These are phyloP conservation scores for Cladophialophora exuberans DNA, from an alignment of 2,329 filamentous ascomycete species.

Conservation along the genomic window DNA sequence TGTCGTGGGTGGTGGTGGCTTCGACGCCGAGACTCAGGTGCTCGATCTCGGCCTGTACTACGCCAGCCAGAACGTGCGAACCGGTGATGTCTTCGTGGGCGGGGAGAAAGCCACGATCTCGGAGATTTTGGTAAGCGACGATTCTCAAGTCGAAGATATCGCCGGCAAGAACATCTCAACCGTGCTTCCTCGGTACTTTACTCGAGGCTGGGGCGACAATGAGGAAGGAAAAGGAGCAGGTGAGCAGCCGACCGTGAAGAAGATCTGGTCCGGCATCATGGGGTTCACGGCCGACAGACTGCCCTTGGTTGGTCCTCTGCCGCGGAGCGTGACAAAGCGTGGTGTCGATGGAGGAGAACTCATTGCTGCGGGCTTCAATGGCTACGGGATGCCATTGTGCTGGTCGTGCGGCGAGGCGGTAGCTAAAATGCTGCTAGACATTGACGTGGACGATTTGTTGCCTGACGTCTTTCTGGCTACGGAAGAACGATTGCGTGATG, in stretches of 20 bases:
- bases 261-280: slow-evolving; percentile 39
- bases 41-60: no score
- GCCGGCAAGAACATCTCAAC: no score
- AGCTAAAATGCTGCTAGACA: slow-evolving; percentile 27
- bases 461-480: slow-evolving; percentile 10
- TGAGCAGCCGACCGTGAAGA: no score
- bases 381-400: slow-evolving; percentile 37
- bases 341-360: slow-evolving; percentile 34
- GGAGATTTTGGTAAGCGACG: no score
- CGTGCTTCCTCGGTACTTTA: no score
- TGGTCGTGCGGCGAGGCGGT: slow-evolving; percentile 35
- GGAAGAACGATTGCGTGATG: slow-evolving; percentile 10
- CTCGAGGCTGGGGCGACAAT: no score
- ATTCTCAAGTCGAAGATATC: no score
- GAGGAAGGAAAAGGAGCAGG: no score
- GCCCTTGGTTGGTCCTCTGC: slow-evolving; percentile 36
- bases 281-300: slow-evolving; percentile 36
- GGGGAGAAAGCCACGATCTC: no score
- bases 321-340: slow-evolving; percentile 21
- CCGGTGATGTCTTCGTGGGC: slow-evolving; percentile 13
- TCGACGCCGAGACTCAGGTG: no score
- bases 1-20: slow-evolving; percentile 1
- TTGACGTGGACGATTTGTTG: slow-evolving; percentile 6
- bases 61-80: slow-evolving; percentile 23
- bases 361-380: slow-evolving; percentile 38